These are phyloP conservation scores for Jatropha podagrica DNA, from an alignment of 441 rosid genomes.

Conservation along the genomic window DNA sequence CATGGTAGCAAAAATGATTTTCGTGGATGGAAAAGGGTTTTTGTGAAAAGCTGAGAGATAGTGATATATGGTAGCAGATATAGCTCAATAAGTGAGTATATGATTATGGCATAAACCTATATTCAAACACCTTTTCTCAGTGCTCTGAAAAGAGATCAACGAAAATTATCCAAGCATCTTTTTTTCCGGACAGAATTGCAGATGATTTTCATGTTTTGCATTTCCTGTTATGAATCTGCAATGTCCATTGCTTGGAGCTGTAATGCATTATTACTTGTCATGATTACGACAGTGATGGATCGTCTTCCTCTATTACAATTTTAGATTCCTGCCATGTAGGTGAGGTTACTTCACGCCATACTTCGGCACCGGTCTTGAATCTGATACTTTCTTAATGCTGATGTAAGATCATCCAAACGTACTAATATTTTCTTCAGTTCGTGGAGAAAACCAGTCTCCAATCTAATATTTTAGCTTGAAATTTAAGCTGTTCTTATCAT, in stretches of 20 bases:
- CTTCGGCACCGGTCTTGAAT: constrained; percentile 9
- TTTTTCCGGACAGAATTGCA: too few relatives aligned
- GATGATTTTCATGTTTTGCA: too few relatives aligned
- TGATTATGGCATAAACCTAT: too few relatives aligned
- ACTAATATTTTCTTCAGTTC: neutral
- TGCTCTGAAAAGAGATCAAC: too few relatives aligned
- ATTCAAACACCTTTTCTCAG: too few relatives aligned
- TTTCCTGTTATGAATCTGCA: too few relatives aligned
- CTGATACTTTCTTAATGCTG: constrained; percentile 25
- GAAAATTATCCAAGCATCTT: too few relatives aligned
- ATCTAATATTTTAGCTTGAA: neutral
- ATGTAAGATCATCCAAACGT: neutral
- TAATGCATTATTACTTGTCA: too few relatives aligned
- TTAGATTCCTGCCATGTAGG: neutral
- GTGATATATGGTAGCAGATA: neutral
- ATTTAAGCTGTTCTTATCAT: neutral
- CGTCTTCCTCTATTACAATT: neutral
- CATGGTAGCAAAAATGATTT: neutral
- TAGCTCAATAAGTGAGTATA: too few relatives aligned
- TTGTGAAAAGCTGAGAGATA: neutral
- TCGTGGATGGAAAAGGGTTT: neutral
- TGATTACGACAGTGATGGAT: too few relatives aligned
- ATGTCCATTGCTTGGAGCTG: too few relatives aligned
- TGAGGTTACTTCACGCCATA: neutral
- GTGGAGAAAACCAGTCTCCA: neutral